Evolutionary conservation across 148 eudicot species (phyloP).

Genomic region (Diospyros kaki): DNA sequence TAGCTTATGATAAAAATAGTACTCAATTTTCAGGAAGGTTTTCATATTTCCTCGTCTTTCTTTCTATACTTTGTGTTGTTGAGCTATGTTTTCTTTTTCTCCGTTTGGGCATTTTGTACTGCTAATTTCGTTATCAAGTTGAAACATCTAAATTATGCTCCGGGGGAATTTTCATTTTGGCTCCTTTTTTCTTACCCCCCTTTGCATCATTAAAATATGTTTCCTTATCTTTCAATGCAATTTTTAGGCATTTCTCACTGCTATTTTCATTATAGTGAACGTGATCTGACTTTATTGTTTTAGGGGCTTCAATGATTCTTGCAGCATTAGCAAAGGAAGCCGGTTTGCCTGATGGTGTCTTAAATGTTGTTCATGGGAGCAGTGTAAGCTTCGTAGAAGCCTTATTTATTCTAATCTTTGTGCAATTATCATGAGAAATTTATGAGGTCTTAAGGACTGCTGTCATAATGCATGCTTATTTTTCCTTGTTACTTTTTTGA

Average conservation of each 20-base stretch:
- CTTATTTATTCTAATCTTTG: neutral
- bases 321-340: conserved; percentile 59
- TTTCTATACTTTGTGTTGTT: too few species aligned
- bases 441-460: neutral
- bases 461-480: neutral
- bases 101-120: too few species aligned
- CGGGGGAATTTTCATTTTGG: neutral
- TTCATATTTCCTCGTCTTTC: too few species aligned
- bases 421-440: neutral
- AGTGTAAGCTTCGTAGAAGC: conserved; percentile 32
- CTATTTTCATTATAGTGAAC: neutral
- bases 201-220: neutral
- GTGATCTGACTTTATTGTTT: neutral
- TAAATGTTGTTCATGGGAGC: conserved; percentile 66
- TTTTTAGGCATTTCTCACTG: neutral
- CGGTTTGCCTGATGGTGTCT: conserved; percentile 71
- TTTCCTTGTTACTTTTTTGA: neutral
- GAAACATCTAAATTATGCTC: neutral
- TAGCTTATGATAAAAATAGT: too few species aligned
- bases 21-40: too few species aligned
- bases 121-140: too few species aligned
- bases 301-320: conserved; percentile 61
- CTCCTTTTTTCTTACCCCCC: neutral
- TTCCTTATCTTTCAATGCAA: neutral
- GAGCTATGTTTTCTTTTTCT: too few species aligned